Conservation (phyloP, 768 basidiomycete genomes). For the Agaricus blazei region DNA sequence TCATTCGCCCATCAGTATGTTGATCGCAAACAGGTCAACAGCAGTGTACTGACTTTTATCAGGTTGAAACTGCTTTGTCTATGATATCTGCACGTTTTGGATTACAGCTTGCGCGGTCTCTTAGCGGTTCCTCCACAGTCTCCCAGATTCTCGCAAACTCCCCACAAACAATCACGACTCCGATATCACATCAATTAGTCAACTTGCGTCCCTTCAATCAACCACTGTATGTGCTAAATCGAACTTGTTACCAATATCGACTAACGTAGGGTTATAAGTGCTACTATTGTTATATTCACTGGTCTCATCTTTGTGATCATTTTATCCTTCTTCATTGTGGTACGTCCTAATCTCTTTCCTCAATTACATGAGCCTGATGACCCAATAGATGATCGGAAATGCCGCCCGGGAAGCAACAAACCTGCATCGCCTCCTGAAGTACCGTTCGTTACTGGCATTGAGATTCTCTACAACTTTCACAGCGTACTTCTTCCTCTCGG, state of each 20-base stretch:
- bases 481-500: conserved; percentile 33
- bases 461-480: conserved; percentile 24
- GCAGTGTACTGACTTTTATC: not conserved
- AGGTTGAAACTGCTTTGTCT: conserved; percentile 32
- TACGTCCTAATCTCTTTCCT: conserved; percentile 17
- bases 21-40: not conserved
- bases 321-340: conserved; percentile 39
- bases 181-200: conserved; percentile 40
- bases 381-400: conserved; percentile 23
- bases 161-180: conserved; percentile 43
- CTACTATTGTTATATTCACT: conserved; percentile 46
- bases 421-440: conserved; percentile 20
- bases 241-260: not conserved
- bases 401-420: conserved; percentile 26
- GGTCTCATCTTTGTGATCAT: conserved; percentile 51
- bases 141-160: conserved; percentile 35
- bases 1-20: conserved; percentile 28
- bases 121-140: conserved; percentile 24
- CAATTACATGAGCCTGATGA: not conserved
- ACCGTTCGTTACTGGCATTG: conserved; percentile 24
- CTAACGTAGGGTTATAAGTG: conserved; percentile 24
- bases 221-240: conserved; percentile 42
- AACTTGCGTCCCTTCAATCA: conserved; percentile 56
- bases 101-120: conserved; percentile 20
- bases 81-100: conserved; percentile 30